Conservation (phyloP, 495 filamentous ascomycete species). For the Aspergillus sclerotioniger region DNA sequence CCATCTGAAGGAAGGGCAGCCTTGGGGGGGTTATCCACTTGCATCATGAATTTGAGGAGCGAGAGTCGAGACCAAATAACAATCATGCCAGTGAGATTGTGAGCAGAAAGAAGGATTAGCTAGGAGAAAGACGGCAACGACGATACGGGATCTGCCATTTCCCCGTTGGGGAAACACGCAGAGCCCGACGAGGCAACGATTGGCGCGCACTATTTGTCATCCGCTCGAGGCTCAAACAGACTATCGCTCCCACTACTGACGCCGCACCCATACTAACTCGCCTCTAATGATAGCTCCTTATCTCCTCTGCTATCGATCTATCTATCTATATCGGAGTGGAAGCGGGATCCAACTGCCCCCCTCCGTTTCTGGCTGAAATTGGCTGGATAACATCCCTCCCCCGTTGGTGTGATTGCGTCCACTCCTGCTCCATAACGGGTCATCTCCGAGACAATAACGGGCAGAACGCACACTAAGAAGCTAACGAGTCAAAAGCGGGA, state of each 20-base stretch:
- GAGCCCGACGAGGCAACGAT: slow-evolving; percentile 12
- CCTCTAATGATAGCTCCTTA: neutral
- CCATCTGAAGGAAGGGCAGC: slow-evolving; percentile 2
- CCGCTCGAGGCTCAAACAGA: slow-evolving; percentile 14
- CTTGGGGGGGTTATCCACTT: no score
- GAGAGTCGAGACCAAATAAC: neutral
- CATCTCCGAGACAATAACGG: neutral
- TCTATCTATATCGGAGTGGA: no score
- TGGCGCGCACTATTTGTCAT: slow-evolving; percentile 13
- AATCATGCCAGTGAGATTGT: no score
- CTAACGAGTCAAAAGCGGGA: neutral
- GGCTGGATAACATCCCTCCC: neutral
- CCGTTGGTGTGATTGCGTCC: neutral
- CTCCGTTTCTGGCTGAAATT: neutral
- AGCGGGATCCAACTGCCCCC: neutral
- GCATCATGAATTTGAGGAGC: neutral
- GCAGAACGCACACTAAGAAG: neutral
- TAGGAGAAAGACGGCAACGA: neutral
- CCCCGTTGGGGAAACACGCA: slow-evolving; percentile 9
- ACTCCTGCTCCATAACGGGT: neutral
- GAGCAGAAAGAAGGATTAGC: neutral
- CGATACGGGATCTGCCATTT: slow-evolving; percentile 5
- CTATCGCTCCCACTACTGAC: slow-evolving; percentile 15
- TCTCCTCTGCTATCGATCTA: neutral
- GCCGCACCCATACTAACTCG: slow-evolving; percentile 5